Conservation (phyloP, 805 yeast genomes). For the Myxozyma kluyveri region DNA sequence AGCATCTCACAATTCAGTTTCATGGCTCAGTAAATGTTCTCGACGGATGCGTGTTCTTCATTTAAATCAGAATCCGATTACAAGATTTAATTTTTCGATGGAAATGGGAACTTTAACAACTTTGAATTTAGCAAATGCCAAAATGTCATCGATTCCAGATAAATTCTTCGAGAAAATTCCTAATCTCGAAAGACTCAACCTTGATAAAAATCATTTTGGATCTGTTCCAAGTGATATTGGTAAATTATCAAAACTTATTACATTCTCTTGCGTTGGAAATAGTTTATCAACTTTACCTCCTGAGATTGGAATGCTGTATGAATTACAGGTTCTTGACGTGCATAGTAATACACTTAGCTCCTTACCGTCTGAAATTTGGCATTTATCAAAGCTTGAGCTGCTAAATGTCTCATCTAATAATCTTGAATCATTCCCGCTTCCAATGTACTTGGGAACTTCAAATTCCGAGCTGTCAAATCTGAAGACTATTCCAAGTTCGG, state of each 20-base stretch:
- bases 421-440: constrained; percentile 55
- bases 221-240: constrained; percentile 70
- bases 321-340: constrained; percentile 66
- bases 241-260: constrained; percentile 54
- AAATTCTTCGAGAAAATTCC: constrained; percentile 61
- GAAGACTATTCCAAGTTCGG: constrained; percentile 20
- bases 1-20: constrained; percentile 47
- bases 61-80: constrained; percentile 80
- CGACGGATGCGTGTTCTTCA: constrained; percentile 64
- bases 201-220: constrained; percentile 81
- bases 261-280: constrained; percentile 70
- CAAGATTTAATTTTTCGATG: constrained; percentile 56
- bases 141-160: constrained; percentile 68
- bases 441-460: constrained; percentile 12
- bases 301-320: constrained; percentile 57
- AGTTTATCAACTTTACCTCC: constrained; percentile 69
- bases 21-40: constrained; percentile 63
- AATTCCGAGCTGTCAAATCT: constrained; percentile 2
- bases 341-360: constrained; percentile 79
- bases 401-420: constrained; percentile 75
- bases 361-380: constrained; percentile 68
- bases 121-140: constrained; percentile 77
- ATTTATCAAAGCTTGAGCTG: constrained; percentile 51
- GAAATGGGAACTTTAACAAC: constrained; percentile 60
- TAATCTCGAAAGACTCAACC: constrained; percentile 64